Evolutionary conservation across 768 basidiomycete genomes (phyloP).

Genomic region (Suillus paluster): DNA sequence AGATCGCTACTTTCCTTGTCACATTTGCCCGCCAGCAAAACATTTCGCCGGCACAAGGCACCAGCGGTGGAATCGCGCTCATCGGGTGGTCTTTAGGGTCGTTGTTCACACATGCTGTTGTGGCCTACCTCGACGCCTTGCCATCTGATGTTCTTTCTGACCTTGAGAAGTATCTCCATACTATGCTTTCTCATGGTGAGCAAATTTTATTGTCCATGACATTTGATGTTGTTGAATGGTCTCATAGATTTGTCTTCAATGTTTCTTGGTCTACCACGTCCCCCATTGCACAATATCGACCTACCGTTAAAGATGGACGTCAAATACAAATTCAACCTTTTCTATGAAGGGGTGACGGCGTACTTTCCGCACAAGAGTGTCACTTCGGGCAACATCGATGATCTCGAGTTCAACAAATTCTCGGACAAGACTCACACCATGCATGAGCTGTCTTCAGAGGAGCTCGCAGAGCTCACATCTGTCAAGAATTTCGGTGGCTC

Average conservation of each 20-base stretch:
- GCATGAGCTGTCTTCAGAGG: constrained; percentile 1
- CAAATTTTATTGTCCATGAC: background rate
- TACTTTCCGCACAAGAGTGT: constrained; percentile 5
- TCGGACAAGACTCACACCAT: background rate
- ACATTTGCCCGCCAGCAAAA: constrained; percentile 4
- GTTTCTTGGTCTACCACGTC: background rate
- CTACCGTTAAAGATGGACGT: background rate
- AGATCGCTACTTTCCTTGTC: constrained; percentile 10
- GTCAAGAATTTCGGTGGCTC: constrained; percentile 3
- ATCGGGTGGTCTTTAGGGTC: constrained; percentile 14
- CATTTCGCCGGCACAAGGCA: constrained; percentile 2
- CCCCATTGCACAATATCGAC: background rate
- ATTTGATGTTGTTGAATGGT: background rate
- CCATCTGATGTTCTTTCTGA: background rate
- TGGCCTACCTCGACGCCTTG: constrained; percentile 11
- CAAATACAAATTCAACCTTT: background rate
- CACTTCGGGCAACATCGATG: constrained; percentile 3
- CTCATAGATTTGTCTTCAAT: background rate
- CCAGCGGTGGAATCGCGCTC: constrained; percentile 8
- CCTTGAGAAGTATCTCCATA: constrained; percentile 7
- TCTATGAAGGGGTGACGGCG: constrained; percentile 3
- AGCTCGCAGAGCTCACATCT: constrained; percentile 6
- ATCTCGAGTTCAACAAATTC: constrained; percentile 8
- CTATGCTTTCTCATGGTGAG: constrained; percentile 9
- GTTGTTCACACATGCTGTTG: constrained; percentile 2